Conservation (phyloP, 2,329 filamentous ascomycete genomes). For the Knoxdaviesia proteae region DNA sequence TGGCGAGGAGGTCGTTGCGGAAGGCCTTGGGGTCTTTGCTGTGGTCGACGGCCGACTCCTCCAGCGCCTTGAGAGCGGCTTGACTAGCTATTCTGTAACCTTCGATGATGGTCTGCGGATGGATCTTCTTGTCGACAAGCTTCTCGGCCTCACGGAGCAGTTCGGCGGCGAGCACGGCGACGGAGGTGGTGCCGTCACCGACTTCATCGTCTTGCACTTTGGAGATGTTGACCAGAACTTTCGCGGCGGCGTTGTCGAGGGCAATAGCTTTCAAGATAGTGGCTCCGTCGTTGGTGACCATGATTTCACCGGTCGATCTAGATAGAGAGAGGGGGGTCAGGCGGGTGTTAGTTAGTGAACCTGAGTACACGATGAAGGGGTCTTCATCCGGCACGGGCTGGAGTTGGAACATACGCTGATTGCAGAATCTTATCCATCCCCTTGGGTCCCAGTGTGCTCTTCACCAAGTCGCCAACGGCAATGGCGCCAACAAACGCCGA, state of each 20-base stretch:
- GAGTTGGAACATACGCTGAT: conserved; percentile 49
- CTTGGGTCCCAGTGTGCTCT: conserved; percentile 91
- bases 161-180: conserved; percentile 86
- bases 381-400: too few relatives aligned
- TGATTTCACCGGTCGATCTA: conserved; percentile 86
- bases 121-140: conserved; percentile 93
- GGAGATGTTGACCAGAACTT: conserved; percentile 96
- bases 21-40: conserved; percentile 69
- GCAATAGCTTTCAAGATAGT: conserved; percentile 97
- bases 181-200: conserved; percentile 94
- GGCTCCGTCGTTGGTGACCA: conserved; percentile 97
- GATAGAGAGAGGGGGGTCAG: conserved; percentile 3
- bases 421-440: conserved; percentile 98
- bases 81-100: conserved; percentile 93
- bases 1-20: conserved; percentile 71
- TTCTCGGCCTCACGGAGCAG: conserved; percentile 91
- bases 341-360: conserved; percentile 1
- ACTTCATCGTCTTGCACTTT: conserved; percentile 99
- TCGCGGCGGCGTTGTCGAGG: conserved; percentile 92
- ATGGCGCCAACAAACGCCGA: conserved; percentile 97
- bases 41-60: conserved; percentile 72
- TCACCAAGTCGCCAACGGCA: conserved; percentile 89
- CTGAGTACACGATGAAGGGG: not conserved
- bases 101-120: conserved; percentile 98
- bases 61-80: conserved; percentile 67